Conservation (phyloP, 371 early-diverging fungal species). For the Spraguea lophii region DNA sequence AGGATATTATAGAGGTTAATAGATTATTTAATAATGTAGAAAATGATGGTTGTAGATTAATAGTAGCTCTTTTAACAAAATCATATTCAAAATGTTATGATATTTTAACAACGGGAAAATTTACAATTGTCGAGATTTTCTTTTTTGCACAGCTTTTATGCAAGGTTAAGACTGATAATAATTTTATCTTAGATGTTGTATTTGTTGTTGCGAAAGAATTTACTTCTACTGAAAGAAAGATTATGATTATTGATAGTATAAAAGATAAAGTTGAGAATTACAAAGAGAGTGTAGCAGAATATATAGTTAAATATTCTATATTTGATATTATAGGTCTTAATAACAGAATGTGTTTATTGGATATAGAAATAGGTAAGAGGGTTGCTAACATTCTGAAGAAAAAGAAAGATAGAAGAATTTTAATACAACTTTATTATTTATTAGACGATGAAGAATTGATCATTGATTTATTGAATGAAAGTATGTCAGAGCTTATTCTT, state of each 20-base stretch:
- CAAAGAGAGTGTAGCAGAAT: conserved; percentile 16
- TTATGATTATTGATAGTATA: conserved; percentile 18
- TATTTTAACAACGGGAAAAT: conserved; percentile 14
- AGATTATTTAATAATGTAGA: conserved; percentile 15
- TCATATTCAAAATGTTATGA: conserved; percentile 17
- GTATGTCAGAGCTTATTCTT: conserved; percentile 22
- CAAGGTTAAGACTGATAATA: conserved; percentile 3
- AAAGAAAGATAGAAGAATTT: conserved; percentile 18
- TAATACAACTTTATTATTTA: conserved; percentile 22
- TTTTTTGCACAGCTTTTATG: conserved; percentile 20
- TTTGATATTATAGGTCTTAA: too few species aligned
- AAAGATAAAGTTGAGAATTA: conserved; percentile 13
- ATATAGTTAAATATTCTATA: conserved; percentile 32
- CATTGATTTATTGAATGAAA: conserved; percentile 16
- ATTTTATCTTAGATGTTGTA: conserved; percentile 27
- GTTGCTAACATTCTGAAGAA: conserved; percentile 16
- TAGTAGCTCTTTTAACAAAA: conserved; percentile 25
- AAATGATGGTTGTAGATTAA: conserved; percentile 8
- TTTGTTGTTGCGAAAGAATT: conserved; percentile 18
- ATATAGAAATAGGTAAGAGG: conserved; percentile 4
- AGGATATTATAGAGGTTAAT: background rate
- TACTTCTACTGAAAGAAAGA: conserved; percentile 7
- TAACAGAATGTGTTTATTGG: too few species aligned
- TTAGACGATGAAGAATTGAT: conserved; percentile 14
- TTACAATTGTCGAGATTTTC: conserved; percentile 13